Percentiles rank a stretch among this genome's conserved stretches.
phyloP scores from a whole-genome alignment of 139 green algal species.

The Marvania coccoides region DNA sequence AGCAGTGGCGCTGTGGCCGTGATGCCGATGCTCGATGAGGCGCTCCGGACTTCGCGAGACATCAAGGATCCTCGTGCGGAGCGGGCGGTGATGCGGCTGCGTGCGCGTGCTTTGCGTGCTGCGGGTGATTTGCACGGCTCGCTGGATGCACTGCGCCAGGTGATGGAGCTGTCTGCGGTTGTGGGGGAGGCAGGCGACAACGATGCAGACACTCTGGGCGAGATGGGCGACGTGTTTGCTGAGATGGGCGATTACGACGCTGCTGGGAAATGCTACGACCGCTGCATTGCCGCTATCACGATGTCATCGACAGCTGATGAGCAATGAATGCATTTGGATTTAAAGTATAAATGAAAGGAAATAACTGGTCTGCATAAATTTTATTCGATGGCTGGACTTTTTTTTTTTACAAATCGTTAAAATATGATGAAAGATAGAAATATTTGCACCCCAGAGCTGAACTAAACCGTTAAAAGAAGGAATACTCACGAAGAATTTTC shows the following conservation, averaged over 20 bases:
- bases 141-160: conserved; percentile 19
- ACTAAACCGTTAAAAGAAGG: too few relatives aligned
- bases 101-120: neutral
- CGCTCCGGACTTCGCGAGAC: conserved; percentile 10
- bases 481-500: too few relatives aligned
- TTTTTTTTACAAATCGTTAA: too few relatives aligned
- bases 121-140: conserved; percentile 1
- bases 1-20: neutral
- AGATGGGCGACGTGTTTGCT: conserved; percentile 32
- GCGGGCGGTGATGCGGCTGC: conserved; percentile 17
- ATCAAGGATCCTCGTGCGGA: conserved; percentile 24
- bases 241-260: conserved; percentile 30
- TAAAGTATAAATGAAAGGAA: too few relatives aligned
- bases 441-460: too few relatives aligned
- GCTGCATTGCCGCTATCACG: conserved; percentile 28
- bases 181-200: conserved; percentile 15
- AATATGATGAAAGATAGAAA: too few relatives aligned
- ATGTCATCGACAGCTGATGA: too few relatives aligned
- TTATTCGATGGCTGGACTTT: too few relatives aligned
- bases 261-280: conserved; percentile 32
- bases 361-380: too few relatives aligned
- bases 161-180: conserved; percentile 16
- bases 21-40: conserved; percentile 8
- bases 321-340: too few relatives aligned
- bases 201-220: conserved; percentile 29